These are phyloP conservation scores for Penicillium crystallinum DNA, from an alignment of 495 filamentous ascomycete genomes.

Conservation along the genomic window DNA sequence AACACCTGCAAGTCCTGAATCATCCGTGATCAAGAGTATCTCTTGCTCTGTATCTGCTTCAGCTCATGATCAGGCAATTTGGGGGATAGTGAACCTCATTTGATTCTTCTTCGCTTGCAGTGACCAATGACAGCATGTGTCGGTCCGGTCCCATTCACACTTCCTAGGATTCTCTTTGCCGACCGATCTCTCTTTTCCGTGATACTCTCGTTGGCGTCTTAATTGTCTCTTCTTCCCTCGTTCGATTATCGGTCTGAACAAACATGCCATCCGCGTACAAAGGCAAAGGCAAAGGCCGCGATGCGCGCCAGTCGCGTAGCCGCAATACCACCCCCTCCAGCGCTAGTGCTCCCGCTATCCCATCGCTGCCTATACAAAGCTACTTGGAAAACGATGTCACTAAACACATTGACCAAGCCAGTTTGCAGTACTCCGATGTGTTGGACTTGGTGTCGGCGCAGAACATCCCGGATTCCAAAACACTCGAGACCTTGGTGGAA, in stretches of 20 bases:
- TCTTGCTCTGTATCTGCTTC: not conserved
- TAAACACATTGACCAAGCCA: conserved; percentile 53
- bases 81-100: not conserved
- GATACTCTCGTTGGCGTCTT: not conserved
- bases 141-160: not conserved
- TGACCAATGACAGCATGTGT: conserved; percentile 9
- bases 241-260: not conserved
- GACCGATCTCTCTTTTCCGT: not conserved
- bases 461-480: conserved; percentile 69
- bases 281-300: conserved; percentile 69
- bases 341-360: conserved; percentile 40
- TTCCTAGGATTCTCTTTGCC: conserved; percentile 1
- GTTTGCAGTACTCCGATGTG: conserved; percentile 65
- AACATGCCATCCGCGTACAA: conserved; percentile 52
- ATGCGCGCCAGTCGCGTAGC: conserved; percentile 69
- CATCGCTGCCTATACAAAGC: conserved; percentile 48
- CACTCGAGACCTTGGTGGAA: conserved; percentile 61
- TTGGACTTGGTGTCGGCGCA: conserved; percentile 61
- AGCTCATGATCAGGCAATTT: not conserved
- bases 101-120: not conserved
- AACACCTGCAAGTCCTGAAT: not conserved
- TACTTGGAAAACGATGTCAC: conserved; percentile 60
- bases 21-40: not conserved
- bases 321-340: conserved; percentile 79
- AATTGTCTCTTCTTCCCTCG: not conserved